phyloP scores from a whole-genome alignment of 129 eudicot genomes.

The Helichrysum umbraculigerum region DNA sequence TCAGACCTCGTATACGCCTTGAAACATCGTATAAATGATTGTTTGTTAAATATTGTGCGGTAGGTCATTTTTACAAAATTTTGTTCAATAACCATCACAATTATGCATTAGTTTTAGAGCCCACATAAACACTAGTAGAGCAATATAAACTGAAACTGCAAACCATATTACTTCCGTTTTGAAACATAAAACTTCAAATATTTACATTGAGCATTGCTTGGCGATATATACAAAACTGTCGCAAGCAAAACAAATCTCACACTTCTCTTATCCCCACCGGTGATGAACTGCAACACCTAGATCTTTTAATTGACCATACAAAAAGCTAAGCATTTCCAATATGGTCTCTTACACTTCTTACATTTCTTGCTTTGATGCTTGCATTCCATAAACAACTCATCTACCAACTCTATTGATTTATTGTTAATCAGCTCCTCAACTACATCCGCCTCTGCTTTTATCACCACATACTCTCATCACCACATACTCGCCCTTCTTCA shows the following conservation, averaged over 20 bases:
- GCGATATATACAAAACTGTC: constrained; percentile 10
- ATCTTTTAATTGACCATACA: constrained; percentile 32
- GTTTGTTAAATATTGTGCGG: not conserved
- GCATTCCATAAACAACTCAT: constrained; percentile 66
- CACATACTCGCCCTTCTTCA: too few species aligned
- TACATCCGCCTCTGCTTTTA: constrained; percentile 77
- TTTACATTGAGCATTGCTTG: constrained; percentile 6
- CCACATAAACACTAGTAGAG: too few species aligned
- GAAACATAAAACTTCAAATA: constrained; percentile 17
- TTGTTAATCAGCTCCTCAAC: constrained; percentile 55
- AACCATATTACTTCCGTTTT: not conserved
- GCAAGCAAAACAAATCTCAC: constrained; percentile 18
- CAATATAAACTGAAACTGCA: not conserved
- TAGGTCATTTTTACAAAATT: not conserved
- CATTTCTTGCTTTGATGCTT: constrained; percentile 43
- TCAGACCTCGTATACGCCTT: too few species aligned
- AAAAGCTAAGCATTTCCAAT: constrained; percentile 1
- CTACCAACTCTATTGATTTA: constrained; percentile 52
- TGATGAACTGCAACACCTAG: constrained; percentile 38
- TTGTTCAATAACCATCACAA: too few species aligned
- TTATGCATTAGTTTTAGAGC: too few species aligned
- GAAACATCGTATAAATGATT: too few species aligned
- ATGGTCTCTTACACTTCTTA: constrained; percentile 38
- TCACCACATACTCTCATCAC: too few species aligned
- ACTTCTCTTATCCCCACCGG: constrained; percentile 45